A percentile compares a stretch with the other conserved stretches of the same genome.
phyloP scores from a whole-genome alignment of 441 rosid genomes.

The Geranium incanum region DNA sequence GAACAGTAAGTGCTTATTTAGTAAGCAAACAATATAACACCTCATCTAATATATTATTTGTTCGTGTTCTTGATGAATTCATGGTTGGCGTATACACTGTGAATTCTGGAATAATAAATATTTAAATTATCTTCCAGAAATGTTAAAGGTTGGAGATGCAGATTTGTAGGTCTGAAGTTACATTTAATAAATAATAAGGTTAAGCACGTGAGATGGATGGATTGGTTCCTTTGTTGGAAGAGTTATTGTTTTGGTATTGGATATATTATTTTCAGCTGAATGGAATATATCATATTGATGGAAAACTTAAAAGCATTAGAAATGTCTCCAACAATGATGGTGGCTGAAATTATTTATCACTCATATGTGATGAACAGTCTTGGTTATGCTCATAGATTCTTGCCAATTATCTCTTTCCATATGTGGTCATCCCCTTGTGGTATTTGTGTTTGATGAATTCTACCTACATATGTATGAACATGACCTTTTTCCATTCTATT shows the following conservation, averaged over 20 bases:
- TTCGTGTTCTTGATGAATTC: not conserved
- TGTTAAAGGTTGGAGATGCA: not conserved
- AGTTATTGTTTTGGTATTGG: no score
- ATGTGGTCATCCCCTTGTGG: not conserved
- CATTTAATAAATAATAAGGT: not conserved
- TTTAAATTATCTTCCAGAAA: not conserved
- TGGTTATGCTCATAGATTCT: not conserved
- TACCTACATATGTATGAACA: no score
- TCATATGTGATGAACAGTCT: not conserved
- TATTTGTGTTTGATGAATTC: not conserved
- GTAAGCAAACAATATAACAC: not conserved
- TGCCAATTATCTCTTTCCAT: no score
- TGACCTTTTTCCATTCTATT: not conserved
- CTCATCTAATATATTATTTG: not conserved
- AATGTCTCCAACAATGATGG: not conserved
- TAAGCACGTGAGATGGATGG: not conserved
- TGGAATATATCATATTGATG: not conserved
- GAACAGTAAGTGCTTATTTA: conserved; percentile 42
- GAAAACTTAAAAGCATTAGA: not conserved
- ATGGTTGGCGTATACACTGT: not conserved
- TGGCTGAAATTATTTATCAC: not conserved
- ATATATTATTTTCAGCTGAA: not conserved
- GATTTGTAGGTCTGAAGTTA: not conserved
- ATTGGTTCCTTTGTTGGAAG: not conserved
- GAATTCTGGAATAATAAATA: not conserved